Conservation (phyloP, 306 rosid genomes). For the Rubus parviflorus region DNA sequence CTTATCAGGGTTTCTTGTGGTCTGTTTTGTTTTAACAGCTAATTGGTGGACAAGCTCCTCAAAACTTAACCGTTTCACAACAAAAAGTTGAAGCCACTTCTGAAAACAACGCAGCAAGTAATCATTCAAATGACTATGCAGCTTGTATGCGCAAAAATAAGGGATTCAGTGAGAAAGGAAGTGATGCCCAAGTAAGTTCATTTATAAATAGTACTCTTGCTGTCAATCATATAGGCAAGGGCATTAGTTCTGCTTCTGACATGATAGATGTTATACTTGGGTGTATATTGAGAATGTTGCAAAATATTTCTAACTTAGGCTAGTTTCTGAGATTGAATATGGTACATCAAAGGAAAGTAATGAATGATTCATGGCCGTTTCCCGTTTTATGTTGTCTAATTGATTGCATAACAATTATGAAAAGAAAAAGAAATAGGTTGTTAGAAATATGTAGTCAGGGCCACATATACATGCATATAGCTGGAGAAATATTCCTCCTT, state of each 20-base stretch:
- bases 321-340: background rate
- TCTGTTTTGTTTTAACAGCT: conserved; percentile 29
- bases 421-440: background rate
- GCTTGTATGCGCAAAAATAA: conserved; percentile 37
- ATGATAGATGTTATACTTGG: background rate
- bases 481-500: conserved; percentile 27
- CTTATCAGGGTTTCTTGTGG: background rate
- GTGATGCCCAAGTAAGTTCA: conserved; percentile 56
- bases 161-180: conserved; percentile 51
- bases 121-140: conserved; percentile 44
- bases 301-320: background rate
- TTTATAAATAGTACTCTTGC: background rate
- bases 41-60: conserved; percentile 18
- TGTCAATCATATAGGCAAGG: background rate
- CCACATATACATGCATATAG: conserved; percentile 22
- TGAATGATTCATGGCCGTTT: background rate
- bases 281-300: background rate
- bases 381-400: background rate
- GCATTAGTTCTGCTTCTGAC: background rate
- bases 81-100: conserved; percentile 36
- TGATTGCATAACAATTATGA: background rate
- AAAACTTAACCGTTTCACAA: conserved; percentile 26
- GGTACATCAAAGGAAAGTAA: background rate
- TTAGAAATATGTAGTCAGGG: conserved; percentile 10
- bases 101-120: conserved; percentile 50